Conservation (phyloP, 78 protist species). For the Bigelowiella natans region DNA sequence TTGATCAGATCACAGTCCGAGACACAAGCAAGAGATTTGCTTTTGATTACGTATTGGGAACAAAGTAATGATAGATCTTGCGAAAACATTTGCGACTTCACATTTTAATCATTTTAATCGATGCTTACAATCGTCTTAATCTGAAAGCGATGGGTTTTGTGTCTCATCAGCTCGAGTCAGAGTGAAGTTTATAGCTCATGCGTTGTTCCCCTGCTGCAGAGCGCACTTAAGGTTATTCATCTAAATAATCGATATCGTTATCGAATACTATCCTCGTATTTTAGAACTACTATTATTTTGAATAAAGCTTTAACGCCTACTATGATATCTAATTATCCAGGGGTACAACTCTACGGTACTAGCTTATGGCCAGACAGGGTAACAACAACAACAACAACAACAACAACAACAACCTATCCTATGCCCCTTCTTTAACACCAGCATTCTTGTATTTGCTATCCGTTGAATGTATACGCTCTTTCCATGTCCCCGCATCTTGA, state of each 20-base stretch:
- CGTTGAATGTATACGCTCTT: neutral
- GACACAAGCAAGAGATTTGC: neutral
- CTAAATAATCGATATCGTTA: neutral
- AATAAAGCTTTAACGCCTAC: too few relatives aligned
- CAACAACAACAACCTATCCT: neutral
- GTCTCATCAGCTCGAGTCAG: neutral
- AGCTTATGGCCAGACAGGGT: conserved; percentile 29
- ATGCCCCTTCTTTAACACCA: neutral
- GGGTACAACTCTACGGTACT: conserved; percentile 23
- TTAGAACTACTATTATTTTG: too few relatives aligned
- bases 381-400: neutral
- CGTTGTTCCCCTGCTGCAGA: neutral
- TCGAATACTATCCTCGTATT: neutral
- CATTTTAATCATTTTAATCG: neutral
- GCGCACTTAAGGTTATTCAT: neutral
- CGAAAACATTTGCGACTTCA: too few relatives aligned
- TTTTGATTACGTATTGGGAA: neutral
- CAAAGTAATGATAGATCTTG: too few relatives aligned
- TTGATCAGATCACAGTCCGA: neutral
- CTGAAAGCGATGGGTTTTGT: neutral
- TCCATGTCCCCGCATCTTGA: neutral
- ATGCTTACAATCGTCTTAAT: neutral
- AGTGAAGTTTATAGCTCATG: neutral
- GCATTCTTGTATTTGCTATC: neutral
- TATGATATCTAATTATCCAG: neutral